phyloP scores from a whole-genome alignment of 2,329 filamentous ascomycete genomes.

The Aquanectria penicillioides region DNA sequence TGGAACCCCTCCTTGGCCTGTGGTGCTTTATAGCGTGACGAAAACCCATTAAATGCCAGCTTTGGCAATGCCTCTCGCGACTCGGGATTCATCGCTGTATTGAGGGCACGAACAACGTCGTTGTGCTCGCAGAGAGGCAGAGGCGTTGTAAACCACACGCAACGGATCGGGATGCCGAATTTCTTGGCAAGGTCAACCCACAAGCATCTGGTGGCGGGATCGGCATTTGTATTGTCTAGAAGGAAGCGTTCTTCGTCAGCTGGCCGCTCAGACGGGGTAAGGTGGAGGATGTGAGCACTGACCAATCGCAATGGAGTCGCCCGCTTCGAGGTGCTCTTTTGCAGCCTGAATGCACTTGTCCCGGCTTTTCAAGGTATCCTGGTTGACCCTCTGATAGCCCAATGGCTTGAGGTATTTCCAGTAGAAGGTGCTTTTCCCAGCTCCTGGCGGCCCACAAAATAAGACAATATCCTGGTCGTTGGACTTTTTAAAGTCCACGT shows the following conservation, averaged over 20 bases:
- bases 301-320: slow-evolving; percentile 82
- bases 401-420: slow-evolving; percentile 80
- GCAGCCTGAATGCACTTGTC: slow-evolving; percentile 80
- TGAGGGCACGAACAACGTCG: slow-evolving; percentile 81
- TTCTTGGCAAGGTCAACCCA: slow-evolving; percentile 82
- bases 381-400: slow-evolving; percentile 87
- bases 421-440: slow-evolving; percentile 93
- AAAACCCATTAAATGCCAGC: slow-evolving; percentile 82
- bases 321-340: slow-evolving; percentile 69
- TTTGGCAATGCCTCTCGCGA: slow-evolving; percentile 76
- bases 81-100: slow-evolving; percentile 82
- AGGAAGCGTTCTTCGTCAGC: background rate
- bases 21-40: slow-evolving; percentile 78
- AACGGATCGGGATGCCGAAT: slow-evolving; percentile 79
- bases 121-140: slow-evolving; percentile 83
- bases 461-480: slow-evolving; percentile 80
- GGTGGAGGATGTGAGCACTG: slow-evolving; percentile 47
- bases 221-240: slow-evolving; percentile 94
- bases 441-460: slow-evolving; percentile 88
- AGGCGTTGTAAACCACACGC: slow-evolving; percentile 83
- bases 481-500: slow-evolving; percentile 65
- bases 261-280: slow-evolving; percentile 24
- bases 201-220: slow-evolving; percentile 77
- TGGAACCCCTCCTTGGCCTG: slow-evolving; percentile 81
- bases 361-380: slow-evolving; percentile 83